These are phyloP conservation scores for Dioszegia crocea DNA, from an alignment of 768 basidiomycete species.

Conservation along the genomic window DNA sequence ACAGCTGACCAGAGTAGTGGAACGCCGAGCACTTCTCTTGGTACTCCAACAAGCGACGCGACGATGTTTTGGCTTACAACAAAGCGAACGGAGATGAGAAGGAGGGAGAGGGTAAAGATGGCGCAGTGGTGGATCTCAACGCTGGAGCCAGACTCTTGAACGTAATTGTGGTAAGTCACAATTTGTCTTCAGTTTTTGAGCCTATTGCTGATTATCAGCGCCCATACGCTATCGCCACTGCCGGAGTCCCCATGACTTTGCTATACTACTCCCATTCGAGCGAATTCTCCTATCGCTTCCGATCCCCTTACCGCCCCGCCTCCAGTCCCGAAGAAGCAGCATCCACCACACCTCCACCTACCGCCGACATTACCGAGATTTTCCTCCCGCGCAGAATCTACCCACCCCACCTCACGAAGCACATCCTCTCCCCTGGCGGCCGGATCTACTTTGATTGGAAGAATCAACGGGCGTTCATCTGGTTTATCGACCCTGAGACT, in stretches of 20 bases:
- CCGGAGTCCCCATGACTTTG: slow-evolving; percentile 71
- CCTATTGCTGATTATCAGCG: slow-evolving; percentile 51
- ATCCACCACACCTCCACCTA: slow-evolving; percentile 6
- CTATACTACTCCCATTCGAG: slow-evolving; percentile 56
- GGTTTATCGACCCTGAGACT: slow-evolving; percentile 28
- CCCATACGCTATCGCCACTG: slow-evolving; percentile 85
- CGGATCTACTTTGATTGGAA: slow-evolving; percentile 27
- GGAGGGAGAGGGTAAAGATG: background rate
- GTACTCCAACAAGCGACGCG: slow-evolving; percentile 58
- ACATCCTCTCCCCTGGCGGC: slow-evolving; percentile 25
- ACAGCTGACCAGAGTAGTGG: slow-evolving; percentile 58
- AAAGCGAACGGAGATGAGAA: slow-evolving; percentile 1
- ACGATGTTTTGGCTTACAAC: slow-evolving; percentile 12
- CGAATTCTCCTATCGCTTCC: slow-evolving; percentile 28
- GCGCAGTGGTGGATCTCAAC: slow-evolving; percentile 58
- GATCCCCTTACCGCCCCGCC: slow-evolving; percentile 9
- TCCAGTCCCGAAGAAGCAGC: background rate
- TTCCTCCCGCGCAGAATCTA: slow-evolving; percentile 36
- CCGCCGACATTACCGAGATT: slow-evolving; percentile 33
- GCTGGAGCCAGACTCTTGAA: slow-evolving; percentile 73
- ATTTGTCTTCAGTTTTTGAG: background rate
- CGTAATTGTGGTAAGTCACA: slow-evolving; percentile 59
- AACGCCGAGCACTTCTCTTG: slow-evolving; percentile 97
- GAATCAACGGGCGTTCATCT: slow-evolving; percentile 30
- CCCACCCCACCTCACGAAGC: slow-evolving; percentile 12